Evolutionary conservation across 2,329 filamentous ascomycete genomes (phyloP), one percentile per base, ranked within the genome.

Genomic region (Lomentospora prolificans): DNA sequence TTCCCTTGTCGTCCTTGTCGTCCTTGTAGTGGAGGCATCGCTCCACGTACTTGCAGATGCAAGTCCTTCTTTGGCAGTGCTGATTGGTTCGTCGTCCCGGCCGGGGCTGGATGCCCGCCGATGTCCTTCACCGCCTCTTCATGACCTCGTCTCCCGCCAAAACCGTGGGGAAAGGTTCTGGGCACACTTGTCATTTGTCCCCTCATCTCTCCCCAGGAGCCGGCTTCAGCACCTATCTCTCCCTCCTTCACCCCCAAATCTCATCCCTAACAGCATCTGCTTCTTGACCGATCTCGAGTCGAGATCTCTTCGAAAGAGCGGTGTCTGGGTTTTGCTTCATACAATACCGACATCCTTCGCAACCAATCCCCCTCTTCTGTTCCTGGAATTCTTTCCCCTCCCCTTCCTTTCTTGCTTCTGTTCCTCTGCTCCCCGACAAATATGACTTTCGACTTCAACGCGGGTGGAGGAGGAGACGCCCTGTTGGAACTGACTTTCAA

Each of bases 401-500:
- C 62, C 64, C 68, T 54, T 53, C 53, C 53, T 53, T 59, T 46
- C 57, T 59, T 58, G 55, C 56, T 57, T 55, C 60, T 33, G 48
- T 51, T 51, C 19, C 50, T 50, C 53, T 30, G 22, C 17, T 9
- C 14, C n/a, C 44, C 19, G 27, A 28, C n/a, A 57, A 74, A 67
- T 66, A 74, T 75, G 81, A 78, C 76, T 71, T 77, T 79, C 74
- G 78, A 84, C 66, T 85, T 80, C 73, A 78, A 78, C 70, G 66
- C 72, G 67, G 73, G 74, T 67, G 75, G 74, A 70, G 76, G 75
- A 69, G 41, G 39, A 55, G 80, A 84, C 69, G 78, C 75, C 67
- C 75, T 85, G 66, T 67, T 85, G 66, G 81, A 84, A 66, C 73
- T 84, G 66, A 76, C 71, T 63, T 84, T 77, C 71, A 78, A 84